phyloP scores from a whole-genome alignment of 2,329 filamentous ascomycete genomes.

The Penicillium corylophilum region DNA sequence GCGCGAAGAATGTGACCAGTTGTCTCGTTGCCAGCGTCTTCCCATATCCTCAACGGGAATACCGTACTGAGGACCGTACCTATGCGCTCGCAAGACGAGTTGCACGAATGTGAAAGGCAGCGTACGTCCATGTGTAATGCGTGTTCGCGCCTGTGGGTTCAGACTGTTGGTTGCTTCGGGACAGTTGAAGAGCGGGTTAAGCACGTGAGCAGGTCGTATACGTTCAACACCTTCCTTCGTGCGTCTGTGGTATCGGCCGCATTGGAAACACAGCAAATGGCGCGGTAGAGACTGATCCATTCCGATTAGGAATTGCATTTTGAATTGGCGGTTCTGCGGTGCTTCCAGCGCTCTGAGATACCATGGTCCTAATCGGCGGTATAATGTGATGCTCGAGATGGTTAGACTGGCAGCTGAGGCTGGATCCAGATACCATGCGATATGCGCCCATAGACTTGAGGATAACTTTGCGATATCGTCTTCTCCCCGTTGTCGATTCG shows the following conservation, averaged over 20 bases:
- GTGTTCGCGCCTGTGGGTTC: conserved; percentile 49
- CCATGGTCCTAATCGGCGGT: conserved; percentile 41
- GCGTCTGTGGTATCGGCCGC: conserved; percentile 56
- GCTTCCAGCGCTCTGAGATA: conserved; percentile 42
- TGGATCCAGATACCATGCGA: conserved; percentile 45
- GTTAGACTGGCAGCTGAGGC: conserved; percentile 52
- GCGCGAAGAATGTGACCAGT: conserved; percentile 57
- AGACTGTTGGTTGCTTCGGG: conserved; percentile 53
- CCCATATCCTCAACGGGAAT: conserved; percentile 48
- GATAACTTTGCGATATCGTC: conserved; percentile 48
- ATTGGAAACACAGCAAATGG: conserved; percentile 61
- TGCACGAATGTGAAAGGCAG: conserved; percentile 61
- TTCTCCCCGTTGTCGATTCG: conserved; percentile 38
- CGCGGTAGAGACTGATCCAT: conserved; percentile 54
- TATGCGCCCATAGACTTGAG: conserved; percentile 46
- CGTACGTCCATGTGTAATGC: conserved; percentile 55
- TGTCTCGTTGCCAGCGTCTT: conserved; percentile 55
- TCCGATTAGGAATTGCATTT: conserved; percentile 51
- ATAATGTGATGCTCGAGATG: conserved; percentile 50
- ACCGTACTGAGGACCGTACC: conserved; percentile 50
- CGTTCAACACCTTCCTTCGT: conserved; percentile 54
- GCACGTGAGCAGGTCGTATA: conserved; percentile 53
- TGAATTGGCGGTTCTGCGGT: conserved; percentile 47
- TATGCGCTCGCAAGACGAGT: conserved; percentile 52
- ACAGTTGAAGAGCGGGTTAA: conserved; percentile 59